Conservation (phyloP, 2,329 filamentous ascomycete genomes). For the Fusarium oxysporum region DNA sequence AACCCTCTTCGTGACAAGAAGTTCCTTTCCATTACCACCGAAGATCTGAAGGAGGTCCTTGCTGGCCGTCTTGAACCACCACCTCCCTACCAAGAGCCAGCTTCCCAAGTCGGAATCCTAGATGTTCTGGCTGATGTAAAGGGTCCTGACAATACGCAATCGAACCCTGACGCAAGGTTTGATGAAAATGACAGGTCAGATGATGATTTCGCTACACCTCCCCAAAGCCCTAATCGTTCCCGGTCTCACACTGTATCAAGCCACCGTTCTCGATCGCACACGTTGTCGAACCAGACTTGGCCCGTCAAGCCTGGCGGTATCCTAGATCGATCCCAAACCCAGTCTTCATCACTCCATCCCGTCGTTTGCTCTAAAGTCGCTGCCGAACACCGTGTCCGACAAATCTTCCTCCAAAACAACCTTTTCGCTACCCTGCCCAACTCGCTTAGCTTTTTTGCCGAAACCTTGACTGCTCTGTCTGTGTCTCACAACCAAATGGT, state of each 20-base stretch:
- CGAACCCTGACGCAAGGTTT: background rate
- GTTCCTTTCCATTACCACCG: slow-evolving; percentile 81
- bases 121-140: slow-evolving; percentile 41
- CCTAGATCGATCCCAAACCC: slow-evolving; percentile 76
- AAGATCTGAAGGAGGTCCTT: slow-evolving; percentile 82
- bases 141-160: slow-evolving; percentile 4
- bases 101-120: slow-evolving; percentile 32
- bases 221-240: slow-evolving; percentile 61
- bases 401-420: slow-evolving; percentile 82
- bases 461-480: slow-evolving; percentile 77
- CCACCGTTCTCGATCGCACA: slow-evolving; percentile 58
- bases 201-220: slow-evolving; percentile 67
- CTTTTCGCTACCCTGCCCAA: slow-evolving; percentile 76
- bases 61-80: slow-evolving; percentile 73
- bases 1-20: slow-evolving; percentile 93
- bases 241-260: slow-evolving; percentile 61
- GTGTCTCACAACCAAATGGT: slow-evolving; percentile 80
- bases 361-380: slow-evolving; percentile 68
- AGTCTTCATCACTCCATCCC: slow-evolving; percentile 69
- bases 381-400: slow-evolving; percentile 61
- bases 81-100: slow-evolving; percentile 53
- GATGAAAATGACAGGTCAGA: slow-evolving; percentile 63
- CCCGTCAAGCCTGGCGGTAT: slow-evolving; percentile 69
- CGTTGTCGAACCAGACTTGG: slow-evolving; percentile 62
- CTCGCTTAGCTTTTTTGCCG: slow-evolving; percentile 76